Conservation (phyloP, 2,329 filamentous ascomycete genomes). For the Diplodia mutila region DNA sequence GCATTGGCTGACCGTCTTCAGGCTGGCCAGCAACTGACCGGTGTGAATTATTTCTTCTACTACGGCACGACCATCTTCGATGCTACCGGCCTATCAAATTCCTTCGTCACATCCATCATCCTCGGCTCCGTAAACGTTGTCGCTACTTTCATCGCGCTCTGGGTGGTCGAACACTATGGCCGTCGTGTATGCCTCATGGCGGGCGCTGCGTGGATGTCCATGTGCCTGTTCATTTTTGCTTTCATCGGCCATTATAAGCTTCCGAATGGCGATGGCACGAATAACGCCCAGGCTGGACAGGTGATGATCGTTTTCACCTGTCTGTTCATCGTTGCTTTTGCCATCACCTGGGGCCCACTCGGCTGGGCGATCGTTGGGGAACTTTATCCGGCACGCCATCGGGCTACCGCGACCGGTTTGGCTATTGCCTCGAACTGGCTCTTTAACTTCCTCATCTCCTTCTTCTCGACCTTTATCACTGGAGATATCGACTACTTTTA, state of each 20-base stretch:
- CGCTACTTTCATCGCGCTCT: conserved; percentile 52
- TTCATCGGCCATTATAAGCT: conserved; percentile 52
- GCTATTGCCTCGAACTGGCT: conserved; percentile 51
- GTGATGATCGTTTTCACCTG: conserved; percentile 71
- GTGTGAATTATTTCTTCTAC: conserved; percentile 69
- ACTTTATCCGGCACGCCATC: conserved; percentile 63
- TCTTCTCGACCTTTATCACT: conserved; percentile 81
- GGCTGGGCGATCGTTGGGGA: conserved; percentile 72
- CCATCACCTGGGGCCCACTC: conserved; percentile 72
- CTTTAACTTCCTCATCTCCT: conserved; percentile 55
- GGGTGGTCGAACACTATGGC: conserved; percentile 52
- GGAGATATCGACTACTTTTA: conserved; percentile 71
- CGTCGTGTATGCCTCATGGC: conserved; percentile 50
- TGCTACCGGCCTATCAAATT: conserved; percentile 46
- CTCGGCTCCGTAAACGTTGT: conserved; percentile 54
- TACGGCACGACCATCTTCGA: conserved; percentile 54
- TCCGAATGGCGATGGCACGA: conserved; percentile 36
- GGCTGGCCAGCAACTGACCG: conserved; percentile 69
- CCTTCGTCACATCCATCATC: conserved; percentile 53
- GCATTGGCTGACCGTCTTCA: conserved; percentile 40
- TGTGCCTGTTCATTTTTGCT: conserved; percentile 62
- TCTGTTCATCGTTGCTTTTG: conserved; percentile 68
- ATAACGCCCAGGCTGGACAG: conserved; percentile 53
- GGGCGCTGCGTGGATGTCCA: conserved; percentile 54
- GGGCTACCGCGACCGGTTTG: conserved; percentile 40